Evolutionary conservation across 164 flowering plant genomes (phyloP).

Genomic region (Nymphaea thermarum): DNA sequence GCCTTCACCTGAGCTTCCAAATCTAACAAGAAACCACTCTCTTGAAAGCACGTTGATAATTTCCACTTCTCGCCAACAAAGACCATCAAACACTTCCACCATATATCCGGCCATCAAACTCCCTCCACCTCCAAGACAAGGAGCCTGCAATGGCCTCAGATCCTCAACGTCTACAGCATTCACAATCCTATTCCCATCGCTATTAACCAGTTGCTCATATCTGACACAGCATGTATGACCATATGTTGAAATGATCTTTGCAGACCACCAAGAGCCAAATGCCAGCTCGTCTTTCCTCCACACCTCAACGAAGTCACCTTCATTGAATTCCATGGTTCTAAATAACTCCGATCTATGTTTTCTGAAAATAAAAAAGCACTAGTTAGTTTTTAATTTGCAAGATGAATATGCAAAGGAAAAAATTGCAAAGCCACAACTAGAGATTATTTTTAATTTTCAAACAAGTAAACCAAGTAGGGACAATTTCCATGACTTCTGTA

Average conservation of each 20-base stretch:
- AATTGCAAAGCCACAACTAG: too few relatives aligned
- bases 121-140: neutral
- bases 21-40: neutral
- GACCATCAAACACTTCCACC: neutral
- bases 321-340: neutral
- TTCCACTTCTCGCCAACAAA: neutral
- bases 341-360: neutral
- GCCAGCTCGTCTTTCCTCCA: neutral
- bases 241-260: neutral
- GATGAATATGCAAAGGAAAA: too few relatives aligned
- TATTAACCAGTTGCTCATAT: neutral
- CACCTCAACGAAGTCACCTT: neutral
- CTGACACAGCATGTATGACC: neutral
- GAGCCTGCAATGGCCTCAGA: neutral
- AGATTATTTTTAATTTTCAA: too few relatives aligned
- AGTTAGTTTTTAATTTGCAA: neutral
- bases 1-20: neutral
- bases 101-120: neutral
- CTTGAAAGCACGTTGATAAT: neutral
- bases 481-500: too few relatives aligned
- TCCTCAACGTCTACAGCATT: neutral
- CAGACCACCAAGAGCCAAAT: neutral
- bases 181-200: neutral
- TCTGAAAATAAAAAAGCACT: neutral
- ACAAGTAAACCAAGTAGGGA: too few relatives aligned